Evolutionary conservation across 2,329 filamentous ascomycete species (phyloP).

Genomic region (Lecanicillium sp.): DNA sequence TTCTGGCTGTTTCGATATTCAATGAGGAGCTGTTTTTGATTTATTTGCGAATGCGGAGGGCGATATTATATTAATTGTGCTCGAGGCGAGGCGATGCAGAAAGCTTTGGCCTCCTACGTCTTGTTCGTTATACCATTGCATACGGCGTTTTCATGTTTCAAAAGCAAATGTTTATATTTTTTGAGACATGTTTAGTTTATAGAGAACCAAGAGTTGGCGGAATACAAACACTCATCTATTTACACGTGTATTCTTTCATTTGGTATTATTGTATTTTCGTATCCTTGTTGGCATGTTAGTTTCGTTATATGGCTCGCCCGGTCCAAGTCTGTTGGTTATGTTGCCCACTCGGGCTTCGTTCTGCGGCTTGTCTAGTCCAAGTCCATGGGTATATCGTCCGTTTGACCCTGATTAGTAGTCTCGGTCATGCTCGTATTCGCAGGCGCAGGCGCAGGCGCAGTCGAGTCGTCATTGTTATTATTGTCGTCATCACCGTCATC

Average conservation of each 20-base stretch:
- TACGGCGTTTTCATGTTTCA: constrained; percentile 7
- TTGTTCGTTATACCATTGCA: constrained; percentile 2
- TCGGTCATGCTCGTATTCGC: not conserved
- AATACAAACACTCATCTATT: no score
- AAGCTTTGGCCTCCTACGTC: not conserved
- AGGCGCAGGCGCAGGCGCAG: not conserved
- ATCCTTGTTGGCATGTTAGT: no score
- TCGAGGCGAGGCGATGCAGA: not conserved
- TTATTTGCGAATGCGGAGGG: not conserved
- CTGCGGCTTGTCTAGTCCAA: constrained; percentile 39
- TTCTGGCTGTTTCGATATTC: no score
- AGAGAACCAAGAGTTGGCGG: no score
- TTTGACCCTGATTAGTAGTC: constrained; percentile 15
- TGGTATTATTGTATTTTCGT: no score
- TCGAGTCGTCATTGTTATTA: constrained; percentile 15
- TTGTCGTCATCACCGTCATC: constrained; percentile 28
- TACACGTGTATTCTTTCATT: no score
- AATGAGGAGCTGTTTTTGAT: not conserved
- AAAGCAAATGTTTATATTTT: not conserved
- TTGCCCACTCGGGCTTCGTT: no score
- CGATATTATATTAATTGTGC: not conserved
- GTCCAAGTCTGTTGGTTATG: not conserved
- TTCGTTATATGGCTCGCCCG: no score
- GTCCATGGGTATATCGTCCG: constrained; percentile 62
- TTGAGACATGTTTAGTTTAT: not conserved